These are phyloP conservation scores for Thielaviopsis ethacetica DNA, from an alignment of 2,329 filamentous ascomycete species.

Conservation along the genomic window DNA sequence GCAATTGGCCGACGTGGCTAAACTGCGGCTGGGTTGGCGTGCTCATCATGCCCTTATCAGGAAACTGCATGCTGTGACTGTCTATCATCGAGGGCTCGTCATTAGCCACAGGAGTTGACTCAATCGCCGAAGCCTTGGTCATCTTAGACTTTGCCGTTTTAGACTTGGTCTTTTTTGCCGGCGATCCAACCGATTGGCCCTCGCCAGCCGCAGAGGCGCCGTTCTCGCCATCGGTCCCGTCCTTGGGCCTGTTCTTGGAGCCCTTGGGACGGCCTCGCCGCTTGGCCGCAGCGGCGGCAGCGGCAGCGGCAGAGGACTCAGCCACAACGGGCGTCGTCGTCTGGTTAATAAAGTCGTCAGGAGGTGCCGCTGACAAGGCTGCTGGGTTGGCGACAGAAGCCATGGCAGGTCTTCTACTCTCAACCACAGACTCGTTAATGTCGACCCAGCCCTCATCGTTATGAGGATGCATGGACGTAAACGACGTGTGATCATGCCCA, in stretches of 20 bases:
- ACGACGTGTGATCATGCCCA: background rate
- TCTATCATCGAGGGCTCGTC: slow-evolving; percentile 4
- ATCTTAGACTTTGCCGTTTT: slow-evolving; percentile 12
- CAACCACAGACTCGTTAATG: slow-evolving; percentile 11
- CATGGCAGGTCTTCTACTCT: background rate
- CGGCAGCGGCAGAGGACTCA: slow-evolving; percentile 8
- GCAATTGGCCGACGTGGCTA: slow-evolving; percentile 3
- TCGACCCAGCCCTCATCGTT: slow-evolving; percentile 4
- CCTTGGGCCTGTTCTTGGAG: slow-evolving; percentile 27
- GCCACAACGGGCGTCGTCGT: background rate
- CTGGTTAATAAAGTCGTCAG: slow-evolving; percentile 7
- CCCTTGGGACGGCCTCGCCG: slow-evolving; percentile 40
- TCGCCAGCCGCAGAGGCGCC: slow-evolving; percentile 3
- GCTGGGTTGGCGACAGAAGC: slow-evolving; percentile 24
- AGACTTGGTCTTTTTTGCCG: background rate
- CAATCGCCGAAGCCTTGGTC: slow-evolving; percentile 10
- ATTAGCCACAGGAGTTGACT: slow-evolving; percentile 4
- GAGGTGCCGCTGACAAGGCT: background rate
- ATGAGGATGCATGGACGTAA: background rate
- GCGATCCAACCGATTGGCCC: slow-evolving; percentile 1
- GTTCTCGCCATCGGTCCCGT: slow-evolving; percentile 10
- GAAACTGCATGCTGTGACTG: slow-evolving; percentile 3
- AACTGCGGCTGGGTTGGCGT: slow-evolving; percentile 4
- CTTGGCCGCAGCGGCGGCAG: slow-evolving; percentile 18
- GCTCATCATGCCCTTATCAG: background rate